A percentile compares a stretch with the other conserved stretches of the same genome.
phyloP scores from a whole-genome alignment of 108 stramenopile species.

The Nitzschia inconspicua region DNA sequence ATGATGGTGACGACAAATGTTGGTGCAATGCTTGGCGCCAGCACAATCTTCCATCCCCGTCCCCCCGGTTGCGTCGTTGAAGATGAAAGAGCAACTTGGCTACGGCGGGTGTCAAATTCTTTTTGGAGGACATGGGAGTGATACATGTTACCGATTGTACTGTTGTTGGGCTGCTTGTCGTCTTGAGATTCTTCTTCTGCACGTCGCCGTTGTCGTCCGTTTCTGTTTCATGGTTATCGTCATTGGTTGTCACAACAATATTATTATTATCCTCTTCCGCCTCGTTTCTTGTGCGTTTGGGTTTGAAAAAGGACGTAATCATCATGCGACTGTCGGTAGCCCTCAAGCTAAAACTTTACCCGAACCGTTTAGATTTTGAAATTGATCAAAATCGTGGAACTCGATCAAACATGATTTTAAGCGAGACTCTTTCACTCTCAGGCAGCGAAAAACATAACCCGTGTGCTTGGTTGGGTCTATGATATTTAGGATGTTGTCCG shows the following conservation, averaged over 20 bases:
- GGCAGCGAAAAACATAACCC: conserved; percentile 87
- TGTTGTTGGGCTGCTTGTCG: not conserved
- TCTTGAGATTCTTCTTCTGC: conserved; percentile 3
- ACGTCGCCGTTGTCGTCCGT: too few relatives aligned
- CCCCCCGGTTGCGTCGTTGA: conserved; percentile 3
- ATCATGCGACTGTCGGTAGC: too few relatives aligned
- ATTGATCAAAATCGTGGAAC: not conserved
- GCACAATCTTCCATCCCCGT: too few relatives aligned
- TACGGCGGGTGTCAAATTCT: not conserved
- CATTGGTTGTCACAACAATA: not conserved
- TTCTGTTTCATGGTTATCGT: not conserved
- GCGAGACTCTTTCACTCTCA: conserved; percentile 73
- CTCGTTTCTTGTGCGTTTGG: conserved; percentile 33
- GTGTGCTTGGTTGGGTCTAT: conserved; percentile 87
- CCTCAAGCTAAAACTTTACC: too few relatives aligned
- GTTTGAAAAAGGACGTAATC: conserved; percentile 68
- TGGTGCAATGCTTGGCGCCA: conserved; percentile 36
- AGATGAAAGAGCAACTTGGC: not conserved
- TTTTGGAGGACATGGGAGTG: too few relatives aligned
- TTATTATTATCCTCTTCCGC: not conserved
- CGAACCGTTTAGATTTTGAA: not conserved
- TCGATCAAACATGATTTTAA: too few relatives aligned
- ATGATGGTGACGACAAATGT: conserved; percentile 34
- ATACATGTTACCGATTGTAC: too few relatives aligned
- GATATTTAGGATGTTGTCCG: conserved; percentile 99